These are phyloP conservation scores for Colletotrichum falcatum DNA, from an alignment of 2,329 filamentous ascomycete species.

Conservation along the genomic window DNA sequence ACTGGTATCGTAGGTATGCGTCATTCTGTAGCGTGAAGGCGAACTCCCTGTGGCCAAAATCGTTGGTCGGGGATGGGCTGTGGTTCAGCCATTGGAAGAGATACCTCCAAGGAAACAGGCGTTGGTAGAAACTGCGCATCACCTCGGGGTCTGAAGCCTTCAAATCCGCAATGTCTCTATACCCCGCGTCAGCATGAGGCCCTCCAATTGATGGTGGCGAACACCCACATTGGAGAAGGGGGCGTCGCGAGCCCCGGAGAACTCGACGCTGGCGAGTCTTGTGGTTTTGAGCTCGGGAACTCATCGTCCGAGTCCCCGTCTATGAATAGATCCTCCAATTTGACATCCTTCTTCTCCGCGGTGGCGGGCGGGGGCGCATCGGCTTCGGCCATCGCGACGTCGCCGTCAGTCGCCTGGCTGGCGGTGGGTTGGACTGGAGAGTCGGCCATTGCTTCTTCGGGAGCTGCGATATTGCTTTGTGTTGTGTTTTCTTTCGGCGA, in stretches of 20 bases:
- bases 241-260: slow-evolving; percentile 53
- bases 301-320: slow-evolving; percentile 72
- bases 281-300: slow-evolving; percentile 63
- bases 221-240: slow-evolving; percentile 60
- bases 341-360: slow-evolving; percentile 58
- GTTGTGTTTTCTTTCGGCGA: slow-evolving; percentile 48
- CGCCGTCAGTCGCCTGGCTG: slow-evolving; percentile 48
- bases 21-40: slow-evolving; percentile 95
- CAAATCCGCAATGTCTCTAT: slow-evolving; percentile 52
- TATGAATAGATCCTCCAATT: slow-evolving; percentile 70
- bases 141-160: slow-evolving; percentile 80
- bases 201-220: background rate
- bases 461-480: slow-evolving; percentile 43
- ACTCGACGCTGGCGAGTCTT: slow-evolving; percentile 54
- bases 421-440: slow-evolving; percentile 45
- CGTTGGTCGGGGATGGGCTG: slow-evolving; percentile 83
- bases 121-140: slow-evolving; percentile 94
- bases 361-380: slow-evolving; percentile 44
- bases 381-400: slow-evolving; percentile 57
- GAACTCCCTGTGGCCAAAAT: slow-evolving; percentile 95
- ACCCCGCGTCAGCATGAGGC: slow-evolving; percentile 8
- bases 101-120: slow-evolving; percentile 92
- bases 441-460: slow-evolving; percentile 53
- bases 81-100: slow-evolving; percentile 99
- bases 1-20: slow-evolving; percentile 92